phyloP scores from a whole-genome alignment of 2,329 filamentous ascomycete species.

The Camillea tinctor region DNA sequence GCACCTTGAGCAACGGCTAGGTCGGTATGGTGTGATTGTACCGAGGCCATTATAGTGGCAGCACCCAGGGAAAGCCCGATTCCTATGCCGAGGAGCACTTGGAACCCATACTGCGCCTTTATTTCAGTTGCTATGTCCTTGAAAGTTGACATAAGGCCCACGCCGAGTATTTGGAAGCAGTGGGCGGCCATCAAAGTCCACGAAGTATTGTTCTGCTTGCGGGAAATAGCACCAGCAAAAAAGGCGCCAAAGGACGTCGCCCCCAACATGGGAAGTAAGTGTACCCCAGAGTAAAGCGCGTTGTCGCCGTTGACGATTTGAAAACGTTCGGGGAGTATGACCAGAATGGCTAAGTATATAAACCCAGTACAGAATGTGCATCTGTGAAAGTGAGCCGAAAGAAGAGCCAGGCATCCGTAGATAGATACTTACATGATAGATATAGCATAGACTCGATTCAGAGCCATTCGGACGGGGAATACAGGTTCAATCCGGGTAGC shows the following conservation, averaged over 20 bases:
- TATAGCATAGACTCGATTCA: slow-evolving; percentile 49
- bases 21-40: slow-evolving; percentile 48
- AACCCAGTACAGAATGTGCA: slow-evolving; percentile 58
- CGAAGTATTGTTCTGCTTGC: slow-evolving; percentile 53
- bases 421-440: slow-evolving; percentile 45
- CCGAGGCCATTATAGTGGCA: slow-evolving; percentile 56
- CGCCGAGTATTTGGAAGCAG: slow-evolving; percentile 51
- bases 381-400: slow-evolving; percentile 31
- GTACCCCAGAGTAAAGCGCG: slow-evolving; percentile 54
- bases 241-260: slow-evolving; percentile 57
- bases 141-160: slow-evolving; percentile 49
- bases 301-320: slow-evolving; percentile 57
- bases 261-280: slow-evolving; percentile 58
- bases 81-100: slow-evolving; percentile 57
- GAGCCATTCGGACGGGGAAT: slow-evolving; percentile 51
- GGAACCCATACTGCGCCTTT: slow-evolving; percentile 51
- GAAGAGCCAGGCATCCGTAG: background rate
- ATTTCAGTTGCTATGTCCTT: slow-evolving; percentile 32
- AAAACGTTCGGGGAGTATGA: slow-evolving; percentile 59
- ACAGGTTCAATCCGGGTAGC: slow-evolving; percentile 48
- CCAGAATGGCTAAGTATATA: slow-evolving; percentile 56
- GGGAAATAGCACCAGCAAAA: slow-evolving; percentile 52
- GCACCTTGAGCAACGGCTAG: slow-evolving; percentile 59
- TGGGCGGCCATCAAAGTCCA: slow-evolving; percentile 49
- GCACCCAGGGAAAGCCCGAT: slow-evolving; percentile 58